Base-by-base conservation (phyloP, 2,329 filamentous ascomycete genomes). In the Fusarium pseudonygamai region DNA sequence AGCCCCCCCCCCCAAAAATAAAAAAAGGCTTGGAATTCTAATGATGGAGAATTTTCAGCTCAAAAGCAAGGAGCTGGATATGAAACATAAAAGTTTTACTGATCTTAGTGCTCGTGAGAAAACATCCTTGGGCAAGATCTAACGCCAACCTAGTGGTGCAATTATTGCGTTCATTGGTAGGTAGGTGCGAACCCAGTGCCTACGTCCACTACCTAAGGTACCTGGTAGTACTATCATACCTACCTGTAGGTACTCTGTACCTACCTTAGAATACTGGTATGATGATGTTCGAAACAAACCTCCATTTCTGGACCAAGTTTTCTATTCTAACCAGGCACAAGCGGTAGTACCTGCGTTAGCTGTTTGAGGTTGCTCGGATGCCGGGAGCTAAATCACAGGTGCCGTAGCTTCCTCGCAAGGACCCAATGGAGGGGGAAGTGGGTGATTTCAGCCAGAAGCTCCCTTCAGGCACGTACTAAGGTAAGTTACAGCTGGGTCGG, bases 301-400 rank as follows among this genome's bases (percentile, higher is more conserved):
- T 50, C 49, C 49, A 26, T 36, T 67, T 72, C 52, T 43, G 56
- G 42, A 43, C 46, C 43, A 60, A 61, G 34, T 45, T 67, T 53
- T 49, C 43, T 70, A 42, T 30, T 39, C 40, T 32, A 56, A 46
- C 24, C 46, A 69, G 50, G 66, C 37, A 64, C 56, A 61, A 43
- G 37, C 43, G 32, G 49, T 39, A 47, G 66, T 69, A 70, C 60
- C 52, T 70, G 61, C 53, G 20, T 71, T 71, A 71, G 66, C 43
- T 60, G 66, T 73, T 73, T 71, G 71, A 71, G 50, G 39, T 64
- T 67, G 55, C 69, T 71, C 55, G 32, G 46, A n/a, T 56, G 28
- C 36, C 66, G 62, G 71, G 55, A 72, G 45, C 71, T 74, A 74
- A 58, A 39, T 45, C 56, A 37, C 40, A 68, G 47, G 42, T 50